Evolutionary conservation across 2,329 filamentous ascomycete species (phyloP), one percentile per base, ranked within the genome.

Genomic region (Elsinoe perseae): DNA sequence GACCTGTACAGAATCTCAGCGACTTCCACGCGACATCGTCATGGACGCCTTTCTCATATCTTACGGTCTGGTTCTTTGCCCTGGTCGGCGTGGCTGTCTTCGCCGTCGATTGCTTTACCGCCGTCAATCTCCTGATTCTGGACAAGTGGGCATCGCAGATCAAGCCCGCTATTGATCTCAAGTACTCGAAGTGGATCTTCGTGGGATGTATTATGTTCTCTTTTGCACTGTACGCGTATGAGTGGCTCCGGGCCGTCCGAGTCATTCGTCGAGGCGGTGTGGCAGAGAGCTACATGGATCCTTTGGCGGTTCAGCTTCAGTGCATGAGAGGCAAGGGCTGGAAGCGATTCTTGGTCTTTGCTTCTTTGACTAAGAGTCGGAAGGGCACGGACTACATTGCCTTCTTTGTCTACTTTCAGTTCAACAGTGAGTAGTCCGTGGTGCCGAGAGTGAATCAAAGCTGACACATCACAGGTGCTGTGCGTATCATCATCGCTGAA

Each of bases 171-270:
- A 86, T 97, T 61, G 80, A 84, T 2, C 83, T 95, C 66, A 75
- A 82, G 50, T 80, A 92, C 55, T 87, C 89, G 10, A 95, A 93
- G 74, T 96, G 91, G 90, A 91, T 98, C 69, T 98, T 97, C 69
- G 86, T 89, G 25, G 81, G 83, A 56, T 95, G 91, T 69, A 97
- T 98, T 67, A 86, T 97, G 61, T 77, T 93, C 32, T 97, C 91
- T 8, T 91, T 92, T 69, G 75, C 89, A 61, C 87, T 97, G 62
- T 79, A 95, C 25, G 77, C 74, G 14, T 93, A 86, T 65, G 87
- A 95, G 70, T 89, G 88, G 74, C 68, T 95, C 48, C 82, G 87
- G 55, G 90, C 92, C 23, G 74, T 86, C 59, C 83, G 85, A 44
- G 88, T 95, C 52, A 95, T 97, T 69, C 84, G 78, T 63, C 82